Base-by-base conservation (phyloP, 768 basidiomycete genomes). In the Cyclocybe cylindracea region DNA sequence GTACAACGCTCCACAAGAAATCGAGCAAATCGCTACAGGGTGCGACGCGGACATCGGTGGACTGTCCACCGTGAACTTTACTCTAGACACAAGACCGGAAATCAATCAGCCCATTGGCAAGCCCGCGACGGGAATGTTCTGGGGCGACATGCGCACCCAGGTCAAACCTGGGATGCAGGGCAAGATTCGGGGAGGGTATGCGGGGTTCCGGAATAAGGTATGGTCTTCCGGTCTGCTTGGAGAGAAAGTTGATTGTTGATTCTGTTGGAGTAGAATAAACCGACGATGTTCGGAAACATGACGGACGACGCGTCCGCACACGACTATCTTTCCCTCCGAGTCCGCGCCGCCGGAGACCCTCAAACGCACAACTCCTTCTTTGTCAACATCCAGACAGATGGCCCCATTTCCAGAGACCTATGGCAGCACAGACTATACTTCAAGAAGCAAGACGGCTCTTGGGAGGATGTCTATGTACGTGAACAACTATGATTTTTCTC, bases 371-470 rank as follows among this genome's bases (percentile, higher is more conserved):
- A 83, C 58, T 86, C 90, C n/a, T 98, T 94, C 76, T 95, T 89
- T 59, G 88, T 93, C 43, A 98, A 98, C 70, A 73, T 98, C 41
- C 94, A 97, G 67, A 96, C 94, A 2, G 89, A 93, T 46, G 89
- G 90, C 1, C 78, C 83, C 39, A 76, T 90, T 44, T 80, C 84
- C 44, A 87, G 85, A 35, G 93, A 96, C 65, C 73, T 98, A n/a
- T 98, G 91, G 87, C 96, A 97, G 64, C 94, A 98, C 59, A 81
- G 91, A 33, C 75, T 98, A n/a, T 91, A 82, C 69, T 89, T 94
- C 65, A 74, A 78, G 44, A 78, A 81, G 48, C 71, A 75, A 24
- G 80, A 86, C 51, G 79, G 82, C 19, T 71, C 75, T 4, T 95
- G 93, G 93, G 88, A 94, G 65, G 86, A 92, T 61, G 66, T 95